Evolutionary conservation across 805 yeast species (phyloP).

Genomic region (Cephaloascus albidus): DNA sequence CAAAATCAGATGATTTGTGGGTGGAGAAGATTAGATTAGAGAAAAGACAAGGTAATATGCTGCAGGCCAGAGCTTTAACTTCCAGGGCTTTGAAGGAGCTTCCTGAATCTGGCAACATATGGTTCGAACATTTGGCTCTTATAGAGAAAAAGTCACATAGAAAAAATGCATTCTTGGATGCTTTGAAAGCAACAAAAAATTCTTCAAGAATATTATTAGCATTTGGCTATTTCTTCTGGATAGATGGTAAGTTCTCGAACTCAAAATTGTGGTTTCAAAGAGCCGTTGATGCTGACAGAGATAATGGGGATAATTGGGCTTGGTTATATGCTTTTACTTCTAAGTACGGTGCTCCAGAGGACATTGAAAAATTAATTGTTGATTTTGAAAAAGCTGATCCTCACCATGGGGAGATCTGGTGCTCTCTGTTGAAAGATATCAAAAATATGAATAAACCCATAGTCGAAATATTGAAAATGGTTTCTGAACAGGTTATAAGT

Average conservation of each 20-base stretch:
- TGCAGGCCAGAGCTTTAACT: slow-evolving; percentile 45
- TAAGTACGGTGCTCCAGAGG: slow-evolving; percentile 28
- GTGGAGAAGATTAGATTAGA: slow-evolving; percentile 53
- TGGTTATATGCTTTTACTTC: slow-evolving; percentile 43
- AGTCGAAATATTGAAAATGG: background rate
- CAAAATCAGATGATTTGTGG: slow-evolving; percentile 46
- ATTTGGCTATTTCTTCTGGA: slow-evolving; percentile 63
- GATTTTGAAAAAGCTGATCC: slow-evolving; percentile 41
- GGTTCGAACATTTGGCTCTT: slow-evolving; percentile 52
- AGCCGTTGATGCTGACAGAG: slow-evolving; percentile 44
- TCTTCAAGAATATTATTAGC: slow-evolving; percentile 47
- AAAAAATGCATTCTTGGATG: slow-evolving; percentile 56
- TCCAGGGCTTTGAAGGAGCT: slow-evolving; percentile 49
- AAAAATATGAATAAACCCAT: background rate
- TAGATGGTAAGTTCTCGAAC: slow-evolving; percentile 50
- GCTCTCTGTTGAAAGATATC: background rate
- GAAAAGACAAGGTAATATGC: slow-evolving; percentile 29
- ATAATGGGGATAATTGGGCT: slow-evolving; percentile 73
- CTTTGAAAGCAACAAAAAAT: slow-evolving; percentile 58
- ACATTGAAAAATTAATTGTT: slow-evolving; percentile 21
- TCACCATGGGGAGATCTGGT: slow-evolving; percentile 55
- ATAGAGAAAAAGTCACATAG: slow-evolving; percentile 39
- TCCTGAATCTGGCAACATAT: slow-evolving; percentile 51
- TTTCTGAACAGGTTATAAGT: background rate
- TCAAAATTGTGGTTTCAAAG: slow-evolving; percentile 70